A percentile compares a stretch with the other conserved stretches of the same genome.
Conservation (phyloP, 768 basidiomycete species). For the Rhizopogon salebrosus region DNA sequence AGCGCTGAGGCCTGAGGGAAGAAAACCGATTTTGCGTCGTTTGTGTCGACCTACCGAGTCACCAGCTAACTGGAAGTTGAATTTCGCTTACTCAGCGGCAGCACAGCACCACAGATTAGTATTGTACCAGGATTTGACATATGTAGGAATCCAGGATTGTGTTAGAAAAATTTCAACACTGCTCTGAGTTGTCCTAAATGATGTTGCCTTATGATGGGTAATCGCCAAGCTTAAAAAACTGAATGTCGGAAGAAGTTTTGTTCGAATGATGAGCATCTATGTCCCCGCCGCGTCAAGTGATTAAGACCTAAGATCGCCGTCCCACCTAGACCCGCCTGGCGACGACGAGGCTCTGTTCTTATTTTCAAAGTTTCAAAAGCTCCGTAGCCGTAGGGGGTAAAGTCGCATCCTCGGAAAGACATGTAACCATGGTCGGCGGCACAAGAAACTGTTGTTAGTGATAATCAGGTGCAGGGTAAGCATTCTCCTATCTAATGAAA, state of each 20-base stretch:
- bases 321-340: not conserved
- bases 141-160: too few species aligned
- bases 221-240: too few species aligned
- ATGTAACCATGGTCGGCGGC: not conserved
- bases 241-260: not conserved
- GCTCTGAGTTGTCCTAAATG: too few species aligned
- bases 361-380: not conserved
- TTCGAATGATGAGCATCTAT: not conserved
- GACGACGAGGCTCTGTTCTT: not conserved
- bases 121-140: too few species aligned
- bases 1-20: not conserved
- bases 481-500: not conserved
- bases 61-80: not conserved
- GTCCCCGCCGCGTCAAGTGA: not conserved
- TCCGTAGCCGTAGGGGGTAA: not conserved
- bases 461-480: not conserved
- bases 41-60: slow-evolving; percentile 1
- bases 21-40: not conserved
- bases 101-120: not conserved
- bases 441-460: not conserved
- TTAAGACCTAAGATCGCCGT: not conserved
- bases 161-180: too few species aligned
- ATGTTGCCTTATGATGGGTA: too few species aligned
- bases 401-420: not conserved
- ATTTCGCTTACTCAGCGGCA: slow-evolving; percentile 1